Percentiles rank a stretch among this genome's conserved stretches.
Conservation (phyloP, 495 filamentous ascomycete genomes). For the Chaetomium tenue region DNA sequence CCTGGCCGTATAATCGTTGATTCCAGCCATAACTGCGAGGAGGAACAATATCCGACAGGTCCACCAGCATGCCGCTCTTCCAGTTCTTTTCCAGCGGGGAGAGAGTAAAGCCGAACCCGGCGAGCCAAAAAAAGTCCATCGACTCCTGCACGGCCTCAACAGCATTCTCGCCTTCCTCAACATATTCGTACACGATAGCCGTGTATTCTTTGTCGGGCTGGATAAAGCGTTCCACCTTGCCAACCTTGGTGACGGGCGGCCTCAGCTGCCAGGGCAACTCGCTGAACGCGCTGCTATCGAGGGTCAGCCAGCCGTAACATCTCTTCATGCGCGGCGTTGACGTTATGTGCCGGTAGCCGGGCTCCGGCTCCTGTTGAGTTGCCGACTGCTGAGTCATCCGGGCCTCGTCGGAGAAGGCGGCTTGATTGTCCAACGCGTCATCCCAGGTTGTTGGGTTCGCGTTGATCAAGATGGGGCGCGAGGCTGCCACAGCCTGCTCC, state of each 20-base stretch:
- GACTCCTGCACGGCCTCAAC: slow-evolving; percentile 1
- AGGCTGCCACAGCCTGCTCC: neutral
- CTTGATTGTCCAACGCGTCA: neutral
- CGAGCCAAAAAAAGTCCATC: slow-evolving; percentile 7
- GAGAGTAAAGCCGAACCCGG: slow-evolving; percentile 2
- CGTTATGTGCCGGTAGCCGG: neutral
- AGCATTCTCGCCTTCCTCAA: slow-evolving; percentile 11
- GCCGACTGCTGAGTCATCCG: neutral
- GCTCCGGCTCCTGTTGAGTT: neutral
- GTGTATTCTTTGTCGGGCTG: neutral
- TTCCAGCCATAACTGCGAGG: slow-evolving; percentile 10
- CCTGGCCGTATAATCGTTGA: neutral
- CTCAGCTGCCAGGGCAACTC: neutral
- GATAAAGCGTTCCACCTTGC: neutral
- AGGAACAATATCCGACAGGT: slow-evolving; percentile 6
- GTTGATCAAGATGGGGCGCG: neutral
- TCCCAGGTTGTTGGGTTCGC: neutral
- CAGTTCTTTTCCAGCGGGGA: slow-evolving; percentile 1
- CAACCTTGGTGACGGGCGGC: neutral
- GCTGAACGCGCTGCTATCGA: neutral
- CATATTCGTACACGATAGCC: slow-evolving; percentile 9
- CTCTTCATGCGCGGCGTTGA: slow-evolving; percentile 3
- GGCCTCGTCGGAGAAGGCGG: slow-evolving; percentile 12
- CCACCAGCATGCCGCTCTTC: slow-evolving; percentile 10
- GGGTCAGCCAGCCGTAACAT: slow-evolving; percentile 11